Base-by-base conservation (phyloP, 1,139 yeast species). In the Wickerhamiella pararugosa region DNA sequence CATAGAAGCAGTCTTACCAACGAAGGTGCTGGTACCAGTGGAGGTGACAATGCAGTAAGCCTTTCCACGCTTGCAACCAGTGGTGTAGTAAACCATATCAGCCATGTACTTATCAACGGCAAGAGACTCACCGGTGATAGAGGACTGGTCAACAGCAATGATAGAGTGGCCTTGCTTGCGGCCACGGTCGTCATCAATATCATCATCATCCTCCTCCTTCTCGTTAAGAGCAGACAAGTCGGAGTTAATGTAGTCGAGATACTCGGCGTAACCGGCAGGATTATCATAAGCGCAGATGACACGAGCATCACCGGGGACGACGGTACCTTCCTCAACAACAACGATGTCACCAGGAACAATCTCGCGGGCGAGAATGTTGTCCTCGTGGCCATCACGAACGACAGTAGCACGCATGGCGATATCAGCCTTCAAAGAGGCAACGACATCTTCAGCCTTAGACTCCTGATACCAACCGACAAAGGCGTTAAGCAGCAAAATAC, bases 301-400 rank as follows among this genome's bases (percentile, higher is more conserved):
- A 67, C 93, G 77, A 71, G 93, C 94, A 69, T 84, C 96, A 56
- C 94, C 84, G 61, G 94, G 94, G 58, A 84, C 80, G 59, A 83
- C 93, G 58, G 79, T 71, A 79, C 95, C 95, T 63, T 83, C 95
- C 73, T 84, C 94, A 66, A 84, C 71, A 67, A 82, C 82, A 60
- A 84, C 72, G 37, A 53, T 51, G 46, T 53, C 57, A 48, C 57
- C 57, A 33, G 57, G 57, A 31, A 53, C 57, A 26, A 53, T 44
- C 45, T 53, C 55, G 43, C 53, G 54, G 25, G 56, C 56, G 34
- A 48, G 45, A 37, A 53, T 42, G 40, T 44, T 46, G 47, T 50
- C 51, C 53, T 51, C 55, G 41, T 52, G 54, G 29, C 94, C 93
- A 63, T 81, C 81, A 73, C 95, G 79, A 61, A 84, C 72, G 59